These are phyloP conservation scores for Gonapodya sp. DNA, from an alignment of 192 early-diverging fungal species.

Conservation along the genomic window DNA sequence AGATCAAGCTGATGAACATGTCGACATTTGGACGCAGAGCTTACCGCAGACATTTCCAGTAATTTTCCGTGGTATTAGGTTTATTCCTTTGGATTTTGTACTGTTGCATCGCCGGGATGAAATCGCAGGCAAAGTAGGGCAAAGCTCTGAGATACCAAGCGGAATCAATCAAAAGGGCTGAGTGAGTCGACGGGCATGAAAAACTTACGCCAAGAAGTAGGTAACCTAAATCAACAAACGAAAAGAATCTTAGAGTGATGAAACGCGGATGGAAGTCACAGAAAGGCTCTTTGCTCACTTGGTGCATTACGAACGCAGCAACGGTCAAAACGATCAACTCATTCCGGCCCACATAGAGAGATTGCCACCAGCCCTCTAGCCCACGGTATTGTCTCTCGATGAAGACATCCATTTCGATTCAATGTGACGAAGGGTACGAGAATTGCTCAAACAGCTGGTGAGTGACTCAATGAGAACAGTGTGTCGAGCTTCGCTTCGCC, in stretches of 20 bases:
- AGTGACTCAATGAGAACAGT: too few relatives aligned
- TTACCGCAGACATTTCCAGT: not conserved
- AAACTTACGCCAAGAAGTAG: not conserved
- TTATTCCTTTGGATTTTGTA: slow-evolving; percentile 80
- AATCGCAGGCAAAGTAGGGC: slow-evolving; percentile 77
- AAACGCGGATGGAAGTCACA: not conserved
- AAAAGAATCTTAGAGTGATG: too few relatives aligned
- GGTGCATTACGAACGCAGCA: slow-evolving; percentile 76
- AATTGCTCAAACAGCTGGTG: too few relatives aligned
- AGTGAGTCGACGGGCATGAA: not conserved
- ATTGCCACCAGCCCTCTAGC: slow-evolving; percentile 52
- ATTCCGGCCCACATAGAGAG: slow-evolving; percentile 57
- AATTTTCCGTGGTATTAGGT: not conserved
- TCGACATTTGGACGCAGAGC: slow-evolving; percentile 37
- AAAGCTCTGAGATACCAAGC: slow-evolving; percentile 87
- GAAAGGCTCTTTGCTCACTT: slow-evolving; percentile 20
- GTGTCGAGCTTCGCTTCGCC: too few relatives aligned
- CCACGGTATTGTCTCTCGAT: not conserved
- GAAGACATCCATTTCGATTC: not conserved
- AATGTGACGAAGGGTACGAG: too few relatives aligned
- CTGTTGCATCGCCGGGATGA: slow-evolving; percentile 72
- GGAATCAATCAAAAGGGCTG: slow-evolving; percentile 17
- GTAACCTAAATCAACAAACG: not conserved
- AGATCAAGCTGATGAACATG: slow-evolving; percentile 53
- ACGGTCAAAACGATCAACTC: slow-evolving; percentile 60